Percentiles rank a stretch among this genome's conserved stretches.
phyloP scores from a whole-genome alignment of 306 rosid species.

The Castanea mollissima region DNA sequence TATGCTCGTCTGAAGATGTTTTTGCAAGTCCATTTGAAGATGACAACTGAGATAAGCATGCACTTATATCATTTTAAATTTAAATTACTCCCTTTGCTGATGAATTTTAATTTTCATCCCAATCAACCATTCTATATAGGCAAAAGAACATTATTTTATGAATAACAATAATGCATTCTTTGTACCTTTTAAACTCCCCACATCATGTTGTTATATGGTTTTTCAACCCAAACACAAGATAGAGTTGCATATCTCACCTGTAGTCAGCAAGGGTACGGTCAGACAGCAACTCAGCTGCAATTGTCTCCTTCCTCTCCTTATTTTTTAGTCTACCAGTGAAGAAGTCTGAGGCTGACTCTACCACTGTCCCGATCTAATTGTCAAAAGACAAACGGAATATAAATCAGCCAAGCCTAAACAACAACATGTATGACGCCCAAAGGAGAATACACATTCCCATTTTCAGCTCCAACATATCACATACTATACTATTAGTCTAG shows the following conservation, averaged over 20 bases:
- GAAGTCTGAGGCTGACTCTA: slow-evolving; percentile 66
- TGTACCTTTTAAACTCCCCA: neutral
- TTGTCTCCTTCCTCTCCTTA: slow-evolving; percentile 72
- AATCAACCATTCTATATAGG: neutral
- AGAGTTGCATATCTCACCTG: slow-evolving; percentile 38
- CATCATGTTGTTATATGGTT: neutral
- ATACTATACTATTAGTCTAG: neutral
- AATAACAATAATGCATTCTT: neutral
- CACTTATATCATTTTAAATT: neutral
- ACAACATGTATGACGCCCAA: neutral
- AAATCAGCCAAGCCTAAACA: neutral
- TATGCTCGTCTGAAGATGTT: neutral
- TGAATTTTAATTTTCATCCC: neutral
- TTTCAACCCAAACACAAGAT: neutral
- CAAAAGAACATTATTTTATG: neutral
- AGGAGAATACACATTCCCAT: neutral
- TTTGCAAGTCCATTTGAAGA: neutral
- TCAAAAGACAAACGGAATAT: neutral
- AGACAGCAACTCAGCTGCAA: slow-evolving; percentile 69
- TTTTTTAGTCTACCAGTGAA: slow-evolving; percentile 69
- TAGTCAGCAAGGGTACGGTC: slow-evolving; percentile 42
- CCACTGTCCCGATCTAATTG: slow-evolving; percentile 77
- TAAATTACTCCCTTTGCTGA: no score
- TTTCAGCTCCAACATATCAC: neutral
- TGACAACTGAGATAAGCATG: neutral